Conservation (phyloP, 2,329 filamentous ascomycete genomes). For the Elsinoe fawcettii region DNA sequence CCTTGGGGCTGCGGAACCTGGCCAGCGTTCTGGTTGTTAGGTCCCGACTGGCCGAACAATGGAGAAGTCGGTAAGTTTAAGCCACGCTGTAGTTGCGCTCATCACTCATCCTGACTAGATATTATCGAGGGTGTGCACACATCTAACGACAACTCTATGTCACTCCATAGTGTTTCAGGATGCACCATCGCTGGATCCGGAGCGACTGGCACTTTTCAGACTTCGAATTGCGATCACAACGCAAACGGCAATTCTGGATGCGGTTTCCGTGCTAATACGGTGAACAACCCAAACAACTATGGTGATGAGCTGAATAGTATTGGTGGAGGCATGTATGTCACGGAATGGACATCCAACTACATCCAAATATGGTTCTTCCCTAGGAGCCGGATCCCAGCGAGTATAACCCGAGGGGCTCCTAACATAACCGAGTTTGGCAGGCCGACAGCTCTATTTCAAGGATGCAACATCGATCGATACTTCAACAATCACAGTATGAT, state of each 20-base stretch:
- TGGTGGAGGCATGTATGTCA: conserved; percentile 30
- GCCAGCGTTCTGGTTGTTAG: conserved; percentile 36
- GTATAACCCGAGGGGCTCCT: conserved; percentile 43
- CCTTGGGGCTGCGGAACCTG: conserved; percentile 34
- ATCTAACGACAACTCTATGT: conserved; percentile 23
- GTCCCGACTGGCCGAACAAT: conserved; percentile 39
- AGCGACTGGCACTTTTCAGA: conserved; percentile 23
- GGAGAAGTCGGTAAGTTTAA: conserved; percentile 27
- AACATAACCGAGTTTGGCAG: conserved; percentile 55
- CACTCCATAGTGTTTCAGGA: conserved; percentile 27
- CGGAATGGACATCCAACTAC: conserved; percentile 29
- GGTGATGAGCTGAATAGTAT: conserved; percentile 26
- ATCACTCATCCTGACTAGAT: conserved; percentile 20
- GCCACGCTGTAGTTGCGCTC: not conserved
- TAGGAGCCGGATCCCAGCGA: conserved; percentile 27
- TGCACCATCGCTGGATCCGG: conserved; percentile 27
- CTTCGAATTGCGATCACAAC: conserved; percentile 23
- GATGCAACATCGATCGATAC: conserved; percentile 32
- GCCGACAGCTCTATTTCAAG: conserved; percentile 56
- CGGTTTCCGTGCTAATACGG: conserved; percentile 21
- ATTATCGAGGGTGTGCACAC: conserved; percentile 31
- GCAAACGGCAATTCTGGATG: conserved; percentile 27
- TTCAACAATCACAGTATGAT: conserved; percentile 34
- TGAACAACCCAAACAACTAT: conserved; percentile 27
- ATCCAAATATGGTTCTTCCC: conserved; percentile 32